These are phyloP conservation scores for Gonium pectorale DNA, from an alignment of 139 green algal species.

Conservation along the genomic window DNA sequence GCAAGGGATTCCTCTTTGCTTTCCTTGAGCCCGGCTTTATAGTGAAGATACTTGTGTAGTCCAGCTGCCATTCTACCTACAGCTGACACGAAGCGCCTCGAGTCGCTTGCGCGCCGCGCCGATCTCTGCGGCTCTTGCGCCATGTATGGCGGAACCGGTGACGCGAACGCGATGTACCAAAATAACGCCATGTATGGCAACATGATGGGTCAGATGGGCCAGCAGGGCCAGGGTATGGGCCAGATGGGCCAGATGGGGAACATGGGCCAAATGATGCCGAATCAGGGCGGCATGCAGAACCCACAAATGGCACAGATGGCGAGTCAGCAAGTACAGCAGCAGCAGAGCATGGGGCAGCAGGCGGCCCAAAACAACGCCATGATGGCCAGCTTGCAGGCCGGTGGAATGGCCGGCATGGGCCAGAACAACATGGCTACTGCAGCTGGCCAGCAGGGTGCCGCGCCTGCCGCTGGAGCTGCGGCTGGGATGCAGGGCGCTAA, in stretches of 20 bases:
- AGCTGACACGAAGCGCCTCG: too few species aligned
- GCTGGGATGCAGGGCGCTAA: not conserved
- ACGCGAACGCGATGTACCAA: not conserved
- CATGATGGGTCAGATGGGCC: slow-evolving; percentile 19
- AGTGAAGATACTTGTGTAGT: too few species aligned
- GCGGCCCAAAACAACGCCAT: too few species aligned
- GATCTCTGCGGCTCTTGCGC: not conserved
- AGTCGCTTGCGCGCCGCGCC: too few species aligned
- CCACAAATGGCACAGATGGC: not conserved
- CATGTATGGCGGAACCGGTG: not conserved
- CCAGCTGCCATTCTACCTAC: too few species aligned
- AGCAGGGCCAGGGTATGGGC: not conserved
- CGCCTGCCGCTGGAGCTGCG: not conserved
- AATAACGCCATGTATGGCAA: not conserved
- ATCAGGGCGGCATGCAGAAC: not conserved
- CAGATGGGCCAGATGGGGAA: not conserved
- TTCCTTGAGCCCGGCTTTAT: too few species aligned
- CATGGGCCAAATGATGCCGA: not conserved
- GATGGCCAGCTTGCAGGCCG: not conserved
- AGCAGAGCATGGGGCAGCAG: not conserved
- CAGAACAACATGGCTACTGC: not conserved
- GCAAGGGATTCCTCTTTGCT: too few species aligned
- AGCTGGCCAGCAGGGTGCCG: not conserved
- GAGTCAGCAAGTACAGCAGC: not conserved
- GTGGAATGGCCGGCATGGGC: slow-evolving; percentile 8